These are phyloP conservation scores for Lentinula lateritia DNA, from an alignment of 768 basidiomycete genomes.

Conservation along the genomic window DNA sequence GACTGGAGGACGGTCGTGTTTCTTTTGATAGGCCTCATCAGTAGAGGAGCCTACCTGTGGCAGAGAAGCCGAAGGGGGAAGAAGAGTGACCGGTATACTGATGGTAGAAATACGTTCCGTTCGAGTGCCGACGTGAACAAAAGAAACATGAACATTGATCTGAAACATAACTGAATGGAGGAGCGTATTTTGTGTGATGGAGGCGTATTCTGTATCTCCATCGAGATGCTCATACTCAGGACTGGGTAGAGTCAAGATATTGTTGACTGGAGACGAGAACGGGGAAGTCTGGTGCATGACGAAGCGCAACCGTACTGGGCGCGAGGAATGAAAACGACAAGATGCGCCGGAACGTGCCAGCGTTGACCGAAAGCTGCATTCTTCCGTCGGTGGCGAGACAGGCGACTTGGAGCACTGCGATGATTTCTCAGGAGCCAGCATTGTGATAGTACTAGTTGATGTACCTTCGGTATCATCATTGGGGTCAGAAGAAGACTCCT, in stretches of 20 bases:
- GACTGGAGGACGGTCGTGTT: constrained; percentile 76
- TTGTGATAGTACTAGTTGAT: constrained; percentile 25
- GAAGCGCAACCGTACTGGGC: constrained; percentile 72
- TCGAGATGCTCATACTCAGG: constrained; percentile 43
- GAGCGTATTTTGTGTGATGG: constrained; percentile 77
- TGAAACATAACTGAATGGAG: constrained; percentile 81
- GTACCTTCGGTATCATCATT: background rate
- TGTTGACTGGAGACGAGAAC: constrained; percentile 42
- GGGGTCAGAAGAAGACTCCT: constrained; percentile 19
- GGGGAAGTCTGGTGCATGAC: constrained; percentile 64
- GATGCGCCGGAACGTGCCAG: constrained; percentile 87
- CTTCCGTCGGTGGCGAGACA: constrained; percentile 30
- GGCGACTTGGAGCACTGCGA: constrained; percentile 34
- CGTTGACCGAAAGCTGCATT: constrained; percentile 43
- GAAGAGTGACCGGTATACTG: constrained; percentile 62
- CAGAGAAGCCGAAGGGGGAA: constrained; percentile 73
- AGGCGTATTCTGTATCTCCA: constrained; percentile 59
- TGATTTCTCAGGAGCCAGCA: constrained; percentile 21
- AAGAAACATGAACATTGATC: constrained; percentile 68
- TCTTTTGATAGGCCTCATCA: constrained; percentile 79
- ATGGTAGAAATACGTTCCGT: constrained; percentile 64
- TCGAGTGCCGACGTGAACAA: constrained; percentile 64
- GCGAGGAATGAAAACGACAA: constrained; percentile 80
- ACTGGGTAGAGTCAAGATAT: constrained; percentile 35
- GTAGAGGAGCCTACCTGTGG: constrained; percentile 70